phyloP scores from a whole-genome alignment of 257 asterid species.

The Salvia hispanica region DNA sequence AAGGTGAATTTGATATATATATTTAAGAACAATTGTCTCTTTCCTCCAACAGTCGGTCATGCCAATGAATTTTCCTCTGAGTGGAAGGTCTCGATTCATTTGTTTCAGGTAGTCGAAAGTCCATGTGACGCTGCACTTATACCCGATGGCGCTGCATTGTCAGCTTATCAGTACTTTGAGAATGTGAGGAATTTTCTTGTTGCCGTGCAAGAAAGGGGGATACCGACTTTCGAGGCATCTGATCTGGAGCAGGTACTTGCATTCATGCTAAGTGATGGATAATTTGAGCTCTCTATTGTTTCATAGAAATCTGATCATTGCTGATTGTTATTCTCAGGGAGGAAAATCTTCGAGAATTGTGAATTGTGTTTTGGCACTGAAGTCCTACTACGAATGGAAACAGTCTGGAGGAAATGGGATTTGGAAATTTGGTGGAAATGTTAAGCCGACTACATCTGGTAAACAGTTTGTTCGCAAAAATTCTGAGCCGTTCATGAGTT shows the following conservation, averaged over 20 bases:
- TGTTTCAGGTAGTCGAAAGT: conserved; percentile 82
- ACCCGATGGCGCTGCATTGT: conserved; percentile 93
- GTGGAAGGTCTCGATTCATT: conserved; percentile 19
- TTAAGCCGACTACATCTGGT: conserved; percentile 55
- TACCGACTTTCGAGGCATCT: conserved; percentile 94
- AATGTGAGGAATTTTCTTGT: conserved; percentile 93
- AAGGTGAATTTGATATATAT: conserved; percentile 50
- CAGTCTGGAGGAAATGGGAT: conserved; percentile 74
- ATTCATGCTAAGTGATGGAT: neutral
- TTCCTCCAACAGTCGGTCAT: neutral
- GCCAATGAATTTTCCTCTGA: too few species aligned
- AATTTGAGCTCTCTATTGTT: conserved; percentile 1
- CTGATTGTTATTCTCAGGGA: conserved; percentile 55
- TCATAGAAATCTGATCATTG: neutral
- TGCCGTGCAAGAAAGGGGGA: conserved; percentile 84
- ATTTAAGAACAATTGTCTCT: neutral
- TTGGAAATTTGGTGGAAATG: conserved; percentile 91
- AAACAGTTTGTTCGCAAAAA: conserved; percentile 85
- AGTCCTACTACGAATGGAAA: conserved; percentile 83
- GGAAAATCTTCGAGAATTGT: conserved; percentile 93
- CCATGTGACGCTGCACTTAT: conserved; percentile 67
- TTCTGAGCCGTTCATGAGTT: conserved; percentile 78
- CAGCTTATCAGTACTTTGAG: conserved; percentile 93
- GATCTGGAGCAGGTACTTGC: conserved; percentile 83
- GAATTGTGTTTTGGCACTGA: conserved; percentile 87